Evolutionary conservation across 805 yeast species (phyloP).

Genomic region (Blastobotrys attinorum): DNA sequence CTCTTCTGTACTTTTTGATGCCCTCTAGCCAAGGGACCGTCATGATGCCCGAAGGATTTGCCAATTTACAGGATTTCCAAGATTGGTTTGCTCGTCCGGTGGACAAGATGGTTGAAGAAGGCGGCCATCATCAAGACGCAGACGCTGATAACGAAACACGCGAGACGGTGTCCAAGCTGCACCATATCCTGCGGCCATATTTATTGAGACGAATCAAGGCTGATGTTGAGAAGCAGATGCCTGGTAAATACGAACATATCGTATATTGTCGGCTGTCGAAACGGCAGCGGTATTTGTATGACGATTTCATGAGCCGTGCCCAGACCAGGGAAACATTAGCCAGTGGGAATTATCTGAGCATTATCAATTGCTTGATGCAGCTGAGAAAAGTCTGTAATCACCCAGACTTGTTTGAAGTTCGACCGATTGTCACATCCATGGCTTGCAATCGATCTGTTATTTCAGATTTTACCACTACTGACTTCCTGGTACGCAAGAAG

Average conservation of each 20-base stretch:
- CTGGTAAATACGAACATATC: conserved; percentile 93
- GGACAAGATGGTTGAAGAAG: conserved; percentile 80
- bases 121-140: conserved; percentile 51
- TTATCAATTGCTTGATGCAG: conserved; percentile 96
- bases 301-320: conserved; percentile 95
- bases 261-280: conserved; percentile 87
- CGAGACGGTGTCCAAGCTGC: conserved; percentile 78
- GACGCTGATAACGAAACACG: conserved; percentile 63
- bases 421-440: conserved; percentile 89
- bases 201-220: conserved; percentile 83
- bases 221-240: conserved; percentile 99
- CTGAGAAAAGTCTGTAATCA: conserved; percentile 93
- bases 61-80: conserved; percentile 90
- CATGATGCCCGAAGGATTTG: conserved; percentile 87
- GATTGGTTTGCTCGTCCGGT: conserved; percentile 99
- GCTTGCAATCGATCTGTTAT: conserved; percentile 62
- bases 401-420: conserved; percentile 90
- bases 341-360: conserved; percentile 89
- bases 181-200: conserved; percentile 90
- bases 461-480: conserved; percentile 38
- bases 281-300: conserved; percentile 84
- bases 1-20: conserved; percentile 88
- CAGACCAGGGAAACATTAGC: conserved; percentile 90
- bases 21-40: conserved; percentile 63
- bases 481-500: conserved; percentile 33